These are phyloP conservation scores for Rhizopus arrhizus DNA, from an alignment of 371 early-diverging fungal genomes.

Conservation along the genomic window DNA sequence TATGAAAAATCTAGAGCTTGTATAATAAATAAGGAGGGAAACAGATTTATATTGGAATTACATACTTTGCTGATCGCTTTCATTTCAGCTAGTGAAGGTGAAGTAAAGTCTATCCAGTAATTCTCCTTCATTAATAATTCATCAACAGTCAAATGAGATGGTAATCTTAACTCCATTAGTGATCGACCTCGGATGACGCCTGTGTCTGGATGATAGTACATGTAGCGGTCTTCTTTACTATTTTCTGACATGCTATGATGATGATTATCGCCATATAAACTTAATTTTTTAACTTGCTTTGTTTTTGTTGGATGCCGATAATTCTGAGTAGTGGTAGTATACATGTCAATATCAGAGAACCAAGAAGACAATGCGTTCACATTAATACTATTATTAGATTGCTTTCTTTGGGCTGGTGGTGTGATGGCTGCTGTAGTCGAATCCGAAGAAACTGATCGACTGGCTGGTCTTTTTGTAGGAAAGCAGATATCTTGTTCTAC, in stretches of 20 bases:
- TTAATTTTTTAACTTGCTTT: conserved; percentile 21
- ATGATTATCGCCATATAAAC: conserved; percentile 42
- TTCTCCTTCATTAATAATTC: conserved; percentile 58
- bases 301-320: not conserved
- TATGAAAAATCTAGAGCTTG: conserved; percentile 49
- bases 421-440: not conserved
- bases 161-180: conserved; percentile 25
- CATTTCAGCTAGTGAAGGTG: conserved; percentile 82
- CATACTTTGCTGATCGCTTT: conserved; percentile 62
- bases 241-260: conserved; percentile 5
- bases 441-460: not conserved
- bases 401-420: not conserved
- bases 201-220: conserved; percentile 47
- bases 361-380: conserved; percentile 5
- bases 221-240: conserved; percentile 20
- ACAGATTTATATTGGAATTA: conserved; percentile 1
- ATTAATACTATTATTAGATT: not conserved
- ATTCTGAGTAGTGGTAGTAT: not conserved
- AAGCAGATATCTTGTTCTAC: conserved; percentile 30
- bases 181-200: conserved; percentile 30
- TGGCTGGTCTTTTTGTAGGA: conserved; percentile 10
- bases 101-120: conserved; percentile 90
- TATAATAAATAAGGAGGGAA: not conserved
- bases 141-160: conserved; percentile 31
- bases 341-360: conserved; percentile 1